Evolutionary conservation across 768 basidiomycete species (phyloP).

Genomic region (Candolleomyces eurysporus): DNA sequence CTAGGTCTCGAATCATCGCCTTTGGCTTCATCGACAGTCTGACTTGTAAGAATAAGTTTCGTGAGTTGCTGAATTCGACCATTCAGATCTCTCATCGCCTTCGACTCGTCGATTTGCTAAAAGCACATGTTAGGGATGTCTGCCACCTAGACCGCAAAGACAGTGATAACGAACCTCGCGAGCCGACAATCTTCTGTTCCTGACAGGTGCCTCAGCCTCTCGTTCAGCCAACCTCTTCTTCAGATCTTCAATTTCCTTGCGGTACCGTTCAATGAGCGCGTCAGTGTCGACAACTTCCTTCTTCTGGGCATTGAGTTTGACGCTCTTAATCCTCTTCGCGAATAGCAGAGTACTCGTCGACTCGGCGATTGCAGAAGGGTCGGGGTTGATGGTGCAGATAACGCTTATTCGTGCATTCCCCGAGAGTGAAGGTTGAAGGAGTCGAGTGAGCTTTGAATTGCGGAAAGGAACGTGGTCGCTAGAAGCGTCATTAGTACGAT

Average conservation of each 20-base stretch:
- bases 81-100: conserved; percentile 82
- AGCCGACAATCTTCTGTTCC: conserved; percentile 48
- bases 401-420: conserved; percentile 96
- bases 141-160: not conserved
- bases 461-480: conserved; percentile 93
- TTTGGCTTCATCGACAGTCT: conserved; percentile 69
- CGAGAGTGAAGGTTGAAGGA: conserved; percentile 92
- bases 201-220: conserved; percentile 59
- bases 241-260: conserved; percentile 91
- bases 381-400: conserved; percentile 93
- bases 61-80: conserved; percentile 78
- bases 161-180: conserved; percentile 39
- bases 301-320: conserved; percentile 87
- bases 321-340: conserved; percentile 88
- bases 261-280: conserved; percentile 90
- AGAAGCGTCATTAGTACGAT: conserved; percentile 1
- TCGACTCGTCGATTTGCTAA: conserved; percentile 81
- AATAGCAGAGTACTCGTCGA: conserved; percentile 90
- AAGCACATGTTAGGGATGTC: not conserved
- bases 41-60: conserved; percentile 82
- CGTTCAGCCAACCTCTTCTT: conserved; percentile 68
- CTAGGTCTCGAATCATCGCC: conserved; percentile 72
- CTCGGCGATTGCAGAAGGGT: conserved; percentile 73
- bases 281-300: conserved; percentile 93
- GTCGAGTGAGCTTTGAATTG: conserved; percentile 91